phyloP scores from a whole-genome alignment of 306 rosid genomes.

The Urtica urens region DNA sequence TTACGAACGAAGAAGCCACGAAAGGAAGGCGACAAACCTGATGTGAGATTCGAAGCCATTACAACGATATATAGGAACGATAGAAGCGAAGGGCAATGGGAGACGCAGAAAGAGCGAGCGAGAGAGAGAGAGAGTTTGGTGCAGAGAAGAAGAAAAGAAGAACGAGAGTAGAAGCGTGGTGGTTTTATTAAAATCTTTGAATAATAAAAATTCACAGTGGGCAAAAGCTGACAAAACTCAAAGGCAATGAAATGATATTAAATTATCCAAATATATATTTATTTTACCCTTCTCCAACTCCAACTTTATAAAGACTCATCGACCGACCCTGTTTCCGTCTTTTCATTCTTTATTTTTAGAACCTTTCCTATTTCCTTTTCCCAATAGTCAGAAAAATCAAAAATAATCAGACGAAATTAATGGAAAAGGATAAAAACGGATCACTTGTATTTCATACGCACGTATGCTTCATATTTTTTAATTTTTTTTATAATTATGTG shows the following conservation, averaged over 20 bases:
- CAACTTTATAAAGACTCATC: too few species aligned
- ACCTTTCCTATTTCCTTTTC: neutral
- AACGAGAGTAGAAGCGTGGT: constrained; percentile 23
- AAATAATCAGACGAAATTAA: too few species aligned
- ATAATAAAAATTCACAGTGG: too few species aligned
- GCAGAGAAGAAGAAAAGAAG: neutral
- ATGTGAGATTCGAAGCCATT: constrained; percentile 40
- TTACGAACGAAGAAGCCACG: neutral
- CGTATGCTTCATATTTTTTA: neutral
- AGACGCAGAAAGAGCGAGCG: constrained; percentile 8
- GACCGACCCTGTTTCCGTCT: neutral
- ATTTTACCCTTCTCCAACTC: too few species aligned
- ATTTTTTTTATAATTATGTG: too few species aligned
- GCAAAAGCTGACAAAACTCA: too few species aligned
- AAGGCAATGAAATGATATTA: too few species aligned
- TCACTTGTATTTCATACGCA: neutral
- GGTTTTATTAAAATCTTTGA: too few species aligned
- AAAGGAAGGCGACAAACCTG: constrained; percentile 34
- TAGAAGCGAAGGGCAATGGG: constrained; percentile 19
- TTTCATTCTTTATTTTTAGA: too few species aligned
- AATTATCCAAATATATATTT: too few species aligned
- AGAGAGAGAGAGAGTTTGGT: constrained; percentile 13
- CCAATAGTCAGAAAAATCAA: neutral
- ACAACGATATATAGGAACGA: constrained; percentile 1
- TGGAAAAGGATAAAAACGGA: neutral